Evolutionary conservation across 345 rosid genomes (phyloP).

Genomic region (Eucalyptus virginea): DNA sequence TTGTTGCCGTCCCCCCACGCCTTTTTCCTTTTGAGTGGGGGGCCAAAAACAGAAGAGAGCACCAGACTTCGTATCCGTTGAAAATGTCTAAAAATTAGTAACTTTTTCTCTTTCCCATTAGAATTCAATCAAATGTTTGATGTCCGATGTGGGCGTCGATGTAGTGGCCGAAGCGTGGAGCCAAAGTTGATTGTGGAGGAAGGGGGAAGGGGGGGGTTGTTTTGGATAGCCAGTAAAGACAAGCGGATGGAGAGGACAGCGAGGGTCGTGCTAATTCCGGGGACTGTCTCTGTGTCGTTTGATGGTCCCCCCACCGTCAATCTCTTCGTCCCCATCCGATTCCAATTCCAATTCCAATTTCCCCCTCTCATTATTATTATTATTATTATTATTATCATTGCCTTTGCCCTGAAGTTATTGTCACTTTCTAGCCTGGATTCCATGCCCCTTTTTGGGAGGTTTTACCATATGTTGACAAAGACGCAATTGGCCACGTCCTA

Average conservation of each 20-base stretch:
- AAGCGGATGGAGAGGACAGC: background rate
- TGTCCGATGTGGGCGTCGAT: background rate
- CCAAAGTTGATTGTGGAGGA: background rate
- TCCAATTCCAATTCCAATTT: too few species aligned
- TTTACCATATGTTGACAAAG: background rate
- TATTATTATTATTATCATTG: background rate
- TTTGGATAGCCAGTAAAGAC: background rate
- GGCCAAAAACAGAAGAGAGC: background rate
- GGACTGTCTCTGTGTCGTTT: background rate
- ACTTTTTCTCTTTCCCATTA: background rate
- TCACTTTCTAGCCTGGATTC: background rate
- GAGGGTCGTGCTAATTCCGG: background rate
- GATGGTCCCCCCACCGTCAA: background rate
- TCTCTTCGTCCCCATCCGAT: background rate
- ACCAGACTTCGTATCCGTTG: background rate
- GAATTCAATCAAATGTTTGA: background rate
- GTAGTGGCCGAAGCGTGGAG: background rate
- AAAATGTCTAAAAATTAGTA: rapidly evolving
- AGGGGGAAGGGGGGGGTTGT: background rate
- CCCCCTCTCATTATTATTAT: background rate
- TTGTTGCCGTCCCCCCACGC: background rate
- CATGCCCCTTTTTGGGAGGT: background rate
- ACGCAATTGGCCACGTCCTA: background rate
- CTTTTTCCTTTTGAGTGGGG: background rate
- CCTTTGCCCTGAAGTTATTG: background rate